Conservation (phyloP, 2,329 filamentous ascomycete genomes). For the Nothophoma quercina region DNA sequence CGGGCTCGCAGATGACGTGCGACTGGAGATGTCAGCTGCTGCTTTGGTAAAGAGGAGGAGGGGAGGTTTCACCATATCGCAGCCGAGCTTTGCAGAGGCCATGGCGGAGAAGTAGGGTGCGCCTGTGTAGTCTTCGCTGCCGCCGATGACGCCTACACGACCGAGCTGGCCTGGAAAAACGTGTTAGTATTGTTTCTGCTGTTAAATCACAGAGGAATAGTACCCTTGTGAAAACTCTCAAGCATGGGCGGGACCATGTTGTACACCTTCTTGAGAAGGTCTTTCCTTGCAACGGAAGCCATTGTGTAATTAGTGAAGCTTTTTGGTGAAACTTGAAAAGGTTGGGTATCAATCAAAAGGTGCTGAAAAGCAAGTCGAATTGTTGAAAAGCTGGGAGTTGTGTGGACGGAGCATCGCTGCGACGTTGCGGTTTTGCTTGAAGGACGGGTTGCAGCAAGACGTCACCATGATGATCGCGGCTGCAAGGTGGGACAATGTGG, state of each 20-base stretch:
- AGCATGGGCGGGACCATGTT: conserved; percentile 95
- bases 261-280: conserved; percentile 80
- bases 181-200: conserved; percentile 22
- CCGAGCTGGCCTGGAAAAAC: conserved; percentile 78
- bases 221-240: conserved; percentile 95
- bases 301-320: conserved; percentile 35
- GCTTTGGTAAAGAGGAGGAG: neutral
- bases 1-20: conserved; percentile 94
- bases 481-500: conserved; percentile 12
- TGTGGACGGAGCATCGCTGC: conserved; percentile 11
- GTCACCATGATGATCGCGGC: conserved; percentile 16
- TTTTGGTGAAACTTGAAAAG: neutral
- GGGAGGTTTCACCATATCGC: conserved; percentile 78
- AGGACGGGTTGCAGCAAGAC: conserved; percentile 1
- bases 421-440: conserved; percentile 8
- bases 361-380: neutral
- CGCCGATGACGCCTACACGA: conserved; percentile 90
- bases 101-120: conserved; percentile 98
- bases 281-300: conserved; percentile 70
- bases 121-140: conserved; percentile 94
- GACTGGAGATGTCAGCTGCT: conserved; percentile 60
- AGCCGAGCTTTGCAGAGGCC: conserved; percentile 89
- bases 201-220: neutral
- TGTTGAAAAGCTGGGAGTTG: neutral
- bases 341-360: conserved; percentile 7